Conservation (phyloP, 371 early-diverging fungal species). For the Dipsacomyces acuminosporus region DNA sequence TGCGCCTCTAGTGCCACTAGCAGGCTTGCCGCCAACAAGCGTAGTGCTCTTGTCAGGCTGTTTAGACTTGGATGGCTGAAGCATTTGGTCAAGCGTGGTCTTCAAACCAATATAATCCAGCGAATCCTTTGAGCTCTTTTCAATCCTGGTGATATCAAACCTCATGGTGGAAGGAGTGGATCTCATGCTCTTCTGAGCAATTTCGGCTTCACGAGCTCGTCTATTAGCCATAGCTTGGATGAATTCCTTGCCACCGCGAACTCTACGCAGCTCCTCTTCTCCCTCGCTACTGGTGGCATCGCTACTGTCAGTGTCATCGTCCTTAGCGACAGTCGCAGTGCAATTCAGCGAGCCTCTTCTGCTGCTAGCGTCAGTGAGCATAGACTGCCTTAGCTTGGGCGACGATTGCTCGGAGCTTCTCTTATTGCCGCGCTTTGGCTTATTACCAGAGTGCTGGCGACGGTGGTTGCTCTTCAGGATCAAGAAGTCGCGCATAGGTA, state of each 20-base stretch:
- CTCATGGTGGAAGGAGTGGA: background rate
- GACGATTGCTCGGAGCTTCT: background rate
- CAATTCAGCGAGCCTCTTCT: background rate
- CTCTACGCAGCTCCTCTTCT: background rate
- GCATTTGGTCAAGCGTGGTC: no score
- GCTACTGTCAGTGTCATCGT: no score
- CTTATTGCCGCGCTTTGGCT: background rate
- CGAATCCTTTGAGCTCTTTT: no score
- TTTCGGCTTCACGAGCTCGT: background rate
- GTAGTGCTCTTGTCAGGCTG: no score
- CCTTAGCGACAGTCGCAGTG: background rate
- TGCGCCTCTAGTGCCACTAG: no score
- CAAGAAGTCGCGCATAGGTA: conserved; percentile 5
- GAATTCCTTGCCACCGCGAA: background rate
- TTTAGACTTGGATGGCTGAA: no score
- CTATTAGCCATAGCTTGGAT: background rate
- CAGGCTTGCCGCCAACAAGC: no score
- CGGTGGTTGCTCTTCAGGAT: conserved; percentile 1
- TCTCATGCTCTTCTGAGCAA: background rate
- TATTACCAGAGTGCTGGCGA: background rate
- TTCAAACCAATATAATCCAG: no score
- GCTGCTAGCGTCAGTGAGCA: background rate
- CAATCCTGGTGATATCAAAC: no score
- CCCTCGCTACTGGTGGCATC: no score
- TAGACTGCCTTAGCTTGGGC: background rate